Evolutionary conservation across 148 eudicot species (phyloP).

Genomic region (Simmondsia chinensis): DNA sequence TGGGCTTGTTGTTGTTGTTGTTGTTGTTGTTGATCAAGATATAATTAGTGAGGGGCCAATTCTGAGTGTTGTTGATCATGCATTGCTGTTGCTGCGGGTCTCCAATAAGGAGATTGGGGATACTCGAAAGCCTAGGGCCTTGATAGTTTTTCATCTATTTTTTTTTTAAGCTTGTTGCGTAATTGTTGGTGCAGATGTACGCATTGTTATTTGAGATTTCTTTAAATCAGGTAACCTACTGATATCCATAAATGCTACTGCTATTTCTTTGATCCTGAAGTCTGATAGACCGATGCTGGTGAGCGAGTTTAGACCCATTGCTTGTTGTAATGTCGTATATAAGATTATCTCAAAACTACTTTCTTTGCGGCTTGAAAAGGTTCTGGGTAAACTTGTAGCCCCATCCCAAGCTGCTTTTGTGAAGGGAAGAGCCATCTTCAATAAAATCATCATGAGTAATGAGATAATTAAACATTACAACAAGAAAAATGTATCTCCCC

Average conservation of each 20-base stretch:
- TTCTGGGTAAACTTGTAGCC: not conserved
- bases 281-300: not conserved
- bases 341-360: not conserved
- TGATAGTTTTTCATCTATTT: not conserved
- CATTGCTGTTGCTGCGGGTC: too few relatives aligned
- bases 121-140: not conserved
- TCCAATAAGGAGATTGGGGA: too few relatives aligned
- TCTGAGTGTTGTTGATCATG: too few relatives aligned
- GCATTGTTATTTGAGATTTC: not conserved
- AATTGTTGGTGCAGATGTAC: not conserved
- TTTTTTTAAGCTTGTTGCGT: not conserved
- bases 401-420: not conserved
- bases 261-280: not conserved
- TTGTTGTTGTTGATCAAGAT: too few relatives aligned
- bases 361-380: not conserved
- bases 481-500: not conserved
- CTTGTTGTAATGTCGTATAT: not conserved
- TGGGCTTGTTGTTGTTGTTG: too few relatives aligned
- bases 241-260: not conserved
- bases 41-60: too few relatives aligned
- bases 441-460: not conserved
- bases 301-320: not conserved
- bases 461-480: not conserved
- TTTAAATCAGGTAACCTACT: not conserved
- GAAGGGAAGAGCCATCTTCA: not conserved